These are phyloP conservation scores for Ogataea allantospora DNA, from an alignment of 805 yeast genomes.

Conservation along the genomic window DNA sequence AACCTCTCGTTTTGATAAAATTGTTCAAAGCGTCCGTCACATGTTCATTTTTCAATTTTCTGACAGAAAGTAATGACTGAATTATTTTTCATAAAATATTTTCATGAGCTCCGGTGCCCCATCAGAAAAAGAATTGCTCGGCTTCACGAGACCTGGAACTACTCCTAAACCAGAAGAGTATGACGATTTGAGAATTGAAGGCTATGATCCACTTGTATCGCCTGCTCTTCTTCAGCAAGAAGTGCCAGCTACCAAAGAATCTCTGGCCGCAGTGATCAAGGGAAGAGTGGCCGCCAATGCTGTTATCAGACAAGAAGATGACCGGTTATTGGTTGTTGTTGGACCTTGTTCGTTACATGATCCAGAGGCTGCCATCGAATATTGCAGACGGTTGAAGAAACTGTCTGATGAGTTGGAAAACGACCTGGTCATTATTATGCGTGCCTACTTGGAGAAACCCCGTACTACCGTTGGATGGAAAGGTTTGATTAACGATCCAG, in stretches of 20 bases:
- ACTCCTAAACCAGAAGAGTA: conserved; percentile 65
- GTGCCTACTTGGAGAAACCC: conserved; percentile 97
- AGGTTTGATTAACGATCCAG: conserved; percentile 96
- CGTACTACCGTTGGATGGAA: conserved; percentile 99
- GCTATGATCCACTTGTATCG: conserved; percentile 91
- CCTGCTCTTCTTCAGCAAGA: conserved; percentile 91
- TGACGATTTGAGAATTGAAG: conserved; percentile 73
- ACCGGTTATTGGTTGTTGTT: conserved; percentile 81
- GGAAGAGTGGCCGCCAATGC: conserved; percentile 80
- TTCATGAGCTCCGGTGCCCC: conserved; percentile 4
- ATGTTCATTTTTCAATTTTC: not conserved
- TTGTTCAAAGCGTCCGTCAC: not conserved
- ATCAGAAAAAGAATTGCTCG: conserved; percentile 6
- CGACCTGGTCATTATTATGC: conserved; percentile 86
- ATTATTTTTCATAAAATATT: conserved; percentile 2
- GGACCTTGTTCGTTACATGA: conserved; percentile 99
- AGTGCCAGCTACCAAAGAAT: conserved; percentile 58
- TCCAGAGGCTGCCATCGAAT: conserved; percentile 83
- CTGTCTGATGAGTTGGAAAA: conserved; percentile 67
- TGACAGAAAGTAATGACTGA: conserved; percentile 3
- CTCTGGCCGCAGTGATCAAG: conserved; percentile 61
- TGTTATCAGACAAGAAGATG: conserved; percentile 73
- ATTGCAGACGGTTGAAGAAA: conserved; percentile 66
- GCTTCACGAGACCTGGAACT: conserved; percentile 14
- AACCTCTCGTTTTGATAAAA: too few relatives aligned